Evolutionary conservation across 768 basidiomycete species (phyloP).

Genomic region (Paxillus rubicundulus): DNA sequence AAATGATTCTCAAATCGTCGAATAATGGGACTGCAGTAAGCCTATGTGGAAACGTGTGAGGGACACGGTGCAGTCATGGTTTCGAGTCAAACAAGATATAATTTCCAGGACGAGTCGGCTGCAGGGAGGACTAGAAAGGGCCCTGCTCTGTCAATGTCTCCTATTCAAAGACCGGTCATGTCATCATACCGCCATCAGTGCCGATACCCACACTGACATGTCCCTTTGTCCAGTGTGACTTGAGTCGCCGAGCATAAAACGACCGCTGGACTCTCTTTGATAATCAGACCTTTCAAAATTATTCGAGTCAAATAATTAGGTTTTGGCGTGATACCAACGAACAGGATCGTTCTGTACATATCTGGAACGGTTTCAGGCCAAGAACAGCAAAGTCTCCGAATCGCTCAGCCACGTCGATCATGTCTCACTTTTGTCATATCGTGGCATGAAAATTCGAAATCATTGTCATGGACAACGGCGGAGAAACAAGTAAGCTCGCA

Average conservation of each 20-base stretch:
- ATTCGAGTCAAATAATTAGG: constrained; percentile 20
- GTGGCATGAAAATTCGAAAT: constrained; percentile 13
- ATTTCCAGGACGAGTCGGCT: too few species aligned
- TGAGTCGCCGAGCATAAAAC: too few species aligned
- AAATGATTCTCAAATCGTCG: too few species aligned
- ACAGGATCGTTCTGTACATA: constrained; percentile 39
- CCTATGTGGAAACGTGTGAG: too few species aligned
- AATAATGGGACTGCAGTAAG: too few species aligned
- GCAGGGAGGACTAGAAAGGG: too few species aligned
- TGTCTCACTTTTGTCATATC: constrained; percentile 44
- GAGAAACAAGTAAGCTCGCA: neutral
- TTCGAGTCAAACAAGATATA: too few species aligned
- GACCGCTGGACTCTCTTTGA: too few species aligned
- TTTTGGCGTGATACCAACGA: constrained; percentile 36
- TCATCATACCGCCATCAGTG: too few species aligned
- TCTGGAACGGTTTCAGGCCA: constrained; percentile 28
- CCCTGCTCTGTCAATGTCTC: too few species aligned
- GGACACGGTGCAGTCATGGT: too few species aligned
- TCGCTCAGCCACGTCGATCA: constrained; percentile 40
- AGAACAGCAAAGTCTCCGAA: constrained; percentile 17
- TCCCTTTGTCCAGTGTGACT: neutral
- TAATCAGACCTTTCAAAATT: constrained; percentile 1
- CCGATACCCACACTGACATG: neutral
- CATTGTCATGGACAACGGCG: neutral
- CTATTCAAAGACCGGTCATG: too few species aligned